Evolutionary conservation across 768 basidiomycete genomes (phyloP), one percentile per base, ranked within the genome.

Genomic region (Pleurotus cornucopiae): DNA sequence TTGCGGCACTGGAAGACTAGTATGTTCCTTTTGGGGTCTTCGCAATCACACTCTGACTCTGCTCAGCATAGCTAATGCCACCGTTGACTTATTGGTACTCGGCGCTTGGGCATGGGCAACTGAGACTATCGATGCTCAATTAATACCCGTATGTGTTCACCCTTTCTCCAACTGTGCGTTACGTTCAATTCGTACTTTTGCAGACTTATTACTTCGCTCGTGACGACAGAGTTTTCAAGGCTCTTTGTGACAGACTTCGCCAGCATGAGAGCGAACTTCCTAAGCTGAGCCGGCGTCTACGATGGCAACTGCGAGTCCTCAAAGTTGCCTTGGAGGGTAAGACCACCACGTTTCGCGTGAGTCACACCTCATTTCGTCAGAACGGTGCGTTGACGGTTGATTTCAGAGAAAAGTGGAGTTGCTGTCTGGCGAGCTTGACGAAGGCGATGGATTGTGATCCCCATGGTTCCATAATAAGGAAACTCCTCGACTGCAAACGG

Each of bases 151-250:
- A 64, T 59, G 49, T 58, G 13, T 16, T 51, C 2, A 25, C 53
- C 25, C 23, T 11, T 57, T 43, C 26, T n/a, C 18, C 18, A 41
- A 4, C 55, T 51, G 12, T 40, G 41, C 12, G 53, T 48, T 20
- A n/a, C 30, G n/a, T 48, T 48, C 4, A 52, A 23, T 34, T 40
- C 58, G 34, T 21, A 18, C 7, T 4, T 61, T 4, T 46, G 30
- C 51, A 92, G 91, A 80, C 85, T n/a, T 94, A 89, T 60, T 93
- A 88, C 64, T 98, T 98, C 64, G 96, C 95, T 44, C 82, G 96
- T 18, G 96, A 98, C 69, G 88, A 93, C 59, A 84, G 95, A 37
- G 84, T 91, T 12, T 89, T 88, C 69, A 85, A 79, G 60, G 81
- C 85, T 2, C 89, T 93, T 57, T 71, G 73, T 4, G 80, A 85